Evolutionary conservation across 1,284 basidiomycete genomes (phyloP), one percentile per base, ranked within the genome.

Genomic region (Pterulicium gracile): DNA sequence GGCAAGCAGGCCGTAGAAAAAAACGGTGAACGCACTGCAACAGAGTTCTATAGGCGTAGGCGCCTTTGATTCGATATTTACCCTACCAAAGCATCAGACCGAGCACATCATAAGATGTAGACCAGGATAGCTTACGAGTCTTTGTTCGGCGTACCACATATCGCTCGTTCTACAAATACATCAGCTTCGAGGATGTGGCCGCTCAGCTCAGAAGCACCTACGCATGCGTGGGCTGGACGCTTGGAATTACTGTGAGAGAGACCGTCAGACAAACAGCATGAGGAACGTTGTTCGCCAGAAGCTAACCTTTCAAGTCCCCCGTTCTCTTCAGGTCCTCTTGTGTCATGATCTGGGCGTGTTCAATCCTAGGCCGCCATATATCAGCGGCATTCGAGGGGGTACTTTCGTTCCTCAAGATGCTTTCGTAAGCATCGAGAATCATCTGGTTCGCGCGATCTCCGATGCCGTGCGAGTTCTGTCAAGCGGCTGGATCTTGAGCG

Each of bases 151-250:
- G 54, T 94, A 96, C 65, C 77, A 77, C 92, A 96, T 95, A 58
- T 96, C 90, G 47, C 81, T 88, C 36, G 88, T 89, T 17, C 79
- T 86, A 53, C n/a, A 15, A 24, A 42, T 7, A 4, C 44, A 47
- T 42, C 36, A 42, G 47, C 24, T 45, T 3, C 12, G 24, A n/a
- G n/a, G n/a, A n/a, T n/a, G 40, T 1, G 4, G 5, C 12, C 4
- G 3, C 24, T n/a, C 5, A 3, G 40, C 23, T 2, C 24, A 32
- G 36, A 45, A 12, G 14, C 12, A 61, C 78, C 65, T 59, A 86
- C 81, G 75, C 90, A 60, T 97, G 92, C 1, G 90, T 95, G 0
- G 94, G 93, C 57, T 97, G 94, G 19, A 94, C 88, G 52, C 91
- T 94, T 1, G 87, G 76, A 54, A 96, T 88, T 14, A 96, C 88